phyloP scores from a whole-genome alignment of 306 rosid species.

The Luffa acutangula region DNA sequence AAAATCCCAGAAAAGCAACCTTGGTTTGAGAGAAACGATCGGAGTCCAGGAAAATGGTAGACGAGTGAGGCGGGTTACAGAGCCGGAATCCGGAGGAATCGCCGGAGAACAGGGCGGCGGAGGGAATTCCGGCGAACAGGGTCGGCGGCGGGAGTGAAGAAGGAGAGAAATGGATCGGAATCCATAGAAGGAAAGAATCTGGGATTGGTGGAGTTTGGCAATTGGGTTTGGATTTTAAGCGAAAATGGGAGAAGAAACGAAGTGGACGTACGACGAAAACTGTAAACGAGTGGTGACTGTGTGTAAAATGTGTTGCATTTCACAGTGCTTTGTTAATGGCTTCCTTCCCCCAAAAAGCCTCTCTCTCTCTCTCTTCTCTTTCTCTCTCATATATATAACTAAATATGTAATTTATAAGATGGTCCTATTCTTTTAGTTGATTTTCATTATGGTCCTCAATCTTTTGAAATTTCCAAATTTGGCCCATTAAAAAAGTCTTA shows the following conservation, averaged over 20 bases:
- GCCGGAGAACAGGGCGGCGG: slow-evolving; percentile 19
- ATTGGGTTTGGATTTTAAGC: slow-evolving; percentile 9
- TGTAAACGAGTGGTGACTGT: not conserved
- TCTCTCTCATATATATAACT: not conserved
- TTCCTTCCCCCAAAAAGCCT: not conserved
- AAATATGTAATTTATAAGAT: too few relatives aligned
- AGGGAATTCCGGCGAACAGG: slow-evolving; percentile 12
- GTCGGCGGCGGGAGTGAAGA: slow-evolving; percentile 25
- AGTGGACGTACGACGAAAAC: not conserved
- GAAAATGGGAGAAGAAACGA: not conserved
- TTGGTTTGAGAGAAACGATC: slow-evolving; percentile 14
- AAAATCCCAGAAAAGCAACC: slow-evolving; percentile 29
- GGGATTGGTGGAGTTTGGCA: not conserved
- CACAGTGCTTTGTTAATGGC: not conserved
- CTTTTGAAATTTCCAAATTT: too few relatives aligned
- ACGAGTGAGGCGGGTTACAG: slow-evolving; percentile 13
- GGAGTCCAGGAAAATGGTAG: not conserved
- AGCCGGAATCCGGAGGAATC: slow-evolving; percentile 20
- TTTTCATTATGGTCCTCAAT: too few relatives aligned
- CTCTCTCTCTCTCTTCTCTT: too few relatives aligned
- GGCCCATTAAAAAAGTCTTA: too few relatives aligned
- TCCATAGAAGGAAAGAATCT: slow-evolving; percentile 24
- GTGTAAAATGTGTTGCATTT: not conserved
- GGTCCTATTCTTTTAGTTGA: too few relatives aligned
- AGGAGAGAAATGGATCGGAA: slow-evolving; percentile 15